Evolutionary conservation across 2,329 filamentous ascomycete species (phyloP).

Genomic region (Coniochaeta sp.): DNA sequence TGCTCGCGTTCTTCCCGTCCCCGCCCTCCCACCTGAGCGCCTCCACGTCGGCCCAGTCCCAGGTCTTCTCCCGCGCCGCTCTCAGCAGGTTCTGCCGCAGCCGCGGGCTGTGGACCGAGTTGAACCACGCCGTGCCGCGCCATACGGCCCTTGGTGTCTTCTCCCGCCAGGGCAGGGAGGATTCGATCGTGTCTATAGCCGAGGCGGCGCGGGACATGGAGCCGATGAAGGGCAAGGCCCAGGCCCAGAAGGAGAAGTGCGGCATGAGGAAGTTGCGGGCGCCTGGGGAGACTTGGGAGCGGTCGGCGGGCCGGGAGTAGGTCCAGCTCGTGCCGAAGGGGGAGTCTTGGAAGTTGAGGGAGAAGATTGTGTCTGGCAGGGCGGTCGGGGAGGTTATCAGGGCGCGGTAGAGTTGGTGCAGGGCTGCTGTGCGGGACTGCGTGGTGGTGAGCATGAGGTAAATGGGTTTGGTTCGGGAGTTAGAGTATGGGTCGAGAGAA

Average conservation of each 20-base stretch:
- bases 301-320: conserved; percentile 38
- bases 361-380: conserved; percentile 43
- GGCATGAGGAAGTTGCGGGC: conserved; percentile 41
- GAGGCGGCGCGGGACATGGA: conserved; percentile 30
- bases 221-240: conserved; percentile 42
- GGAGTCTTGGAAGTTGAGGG: conserved; percentile 43
- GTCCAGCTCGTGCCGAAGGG: conserved; percentile 35
- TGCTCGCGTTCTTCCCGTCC: conserved; percentile 28
- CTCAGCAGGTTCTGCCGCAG: conserved; percentile 32
- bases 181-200: conserved; percentile 30
- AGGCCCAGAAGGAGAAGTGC: conserved; percentile 49
- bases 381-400: conserved; percentile 39
- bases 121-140: conserved; percentile 46
- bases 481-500: neutral
- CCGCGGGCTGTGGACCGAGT: conserved; percentile 31
- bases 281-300: conserved; percentile 16
- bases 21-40: conserved; percentile 25
- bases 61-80: conserved; percentile 34
- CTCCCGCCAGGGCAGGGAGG: conserved; percentile 11
- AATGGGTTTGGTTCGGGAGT: neutral
- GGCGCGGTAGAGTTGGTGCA: conserved; percentile 46
- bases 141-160: conserved; percentile 39
- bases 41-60: conserved; percentile 41
- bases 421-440: conserved; percentile 40
- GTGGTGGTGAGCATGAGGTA: neutral